A percentile compares a stretch with the other conserved stretches of the same genome.
These are phyloP conservation scores for Amanita inopinata DNA, from an alignment of 768 basidiomycete species.

Conservation along the genomic window DNA sequence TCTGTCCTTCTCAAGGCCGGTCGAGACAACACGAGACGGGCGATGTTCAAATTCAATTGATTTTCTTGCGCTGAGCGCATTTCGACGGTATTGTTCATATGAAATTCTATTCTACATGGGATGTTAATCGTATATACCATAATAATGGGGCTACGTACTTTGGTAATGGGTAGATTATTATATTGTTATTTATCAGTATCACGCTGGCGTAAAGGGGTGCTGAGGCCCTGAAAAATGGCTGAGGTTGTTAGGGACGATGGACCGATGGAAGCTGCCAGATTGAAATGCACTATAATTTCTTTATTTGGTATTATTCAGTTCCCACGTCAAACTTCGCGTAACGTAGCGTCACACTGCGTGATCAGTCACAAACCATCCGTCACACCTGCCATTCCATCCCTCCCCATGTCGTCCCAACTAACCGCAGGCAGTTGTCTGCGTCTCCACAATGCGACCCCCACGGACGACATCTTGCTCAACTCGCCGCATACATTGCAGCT, in stretches of 20 bases:
- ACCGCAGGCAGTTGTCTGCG: conserved; percentile 46
- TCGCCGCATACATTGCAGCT: conserved; percentile 58
- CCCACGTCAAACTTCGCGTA: too few species aligned
- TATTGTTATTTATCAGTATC: conserved; percentile 5
- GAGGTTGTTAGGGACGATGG: too few species aligned
- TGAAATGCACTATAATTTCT: too few species aligned
- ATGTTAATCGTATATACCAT: too few species aligned
- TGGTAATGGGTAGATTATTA: not conserved
- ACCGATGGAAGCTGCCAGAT: too few species aligned
- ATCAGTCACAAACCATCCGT: not conserved
- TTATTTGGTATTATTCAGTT: too few species aligned
- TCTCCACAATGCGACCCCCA: conserved; percentile 35
- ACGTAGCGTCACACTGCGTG: too few species aligned
- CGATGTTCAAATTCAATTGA: conserved; percentile 36
- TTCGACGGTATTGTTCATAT: too few species aligned
- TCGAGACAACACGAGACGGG: conserved; percentile 74
- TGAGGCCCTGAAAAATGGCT: not conserved
- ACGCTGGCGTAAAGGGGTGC: not conserved
- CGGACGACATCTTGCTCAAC: conserved; percentile 34
- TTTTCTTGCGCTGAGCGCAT: too few species aligned
- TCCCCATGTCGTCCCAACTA: conserved; percentile 39
- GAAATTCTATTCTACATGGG: too few species aligned
- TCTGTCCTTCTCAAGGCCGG: conserved; percentile 79
- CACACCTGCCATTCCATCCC: conserved; percentile 11
- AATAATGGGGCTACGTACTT: too few species aligned